Evolutionary conservation across 73 alveolate species (phyloP), one percentile per base, ranked within the genome.

Genomic region (Stentor roeselii): DNA sequence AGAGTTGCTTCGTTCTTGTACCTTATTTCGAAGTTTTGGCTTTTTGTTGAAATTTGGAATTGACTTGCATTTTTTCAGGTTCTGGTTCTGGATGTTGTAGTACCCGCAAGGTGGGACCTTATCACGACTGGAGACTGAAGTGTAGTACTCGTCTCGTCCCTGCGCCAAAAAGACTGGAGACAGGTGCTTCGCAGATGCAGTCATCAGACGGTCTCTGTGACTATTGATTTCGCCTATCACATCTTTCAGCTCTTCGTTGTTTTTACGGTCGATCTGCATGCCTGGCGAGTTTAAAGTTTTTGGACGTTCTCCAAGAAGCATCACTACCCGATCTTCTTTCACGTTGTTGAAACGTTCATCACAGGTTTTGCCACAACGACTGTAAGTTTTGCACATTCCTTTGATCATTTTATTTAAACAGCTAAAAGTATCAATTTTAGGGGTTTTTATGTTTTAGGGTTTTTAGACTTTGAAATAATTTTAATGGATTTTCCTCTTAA

Each of bases 341-440:
- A 50, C 67, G 67, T 50, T 50, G 21, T 50, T 50, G 21, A 50
- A 50, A 6, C 67, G 6, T 50, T 50, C 67, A 21, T 50, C 67
- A 50, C 67, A 50, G 21, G 67, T 50, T 50, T 50, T 50, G 30
- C 67, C 67, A 50, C 67, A 50, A 50, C 67, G 67, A 50, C 67
- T 50, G 67, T 50, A 50, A 11, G 67, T 50, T 50, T 50, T 50
- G 67, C 67, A 50, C 21, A 50, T 6, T 11, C 21, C 21, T 50
- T 50, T 50, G 6, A 50, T 50, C 67, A 50, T 50, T 11, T 50
- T 50, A n/a, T n/a, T n/a, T n/a, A n/a, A n/a, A n/a, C n/a, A n/a
- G n/a, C n/a, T n/a, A n/a, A n/a, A n/a, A n/a, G n/a, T n/a, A n/a
- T n/a, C n/a, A n/a, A n/a, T n/a, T n/a, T n/a, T n/a, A n/a, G n/a